Base-by-base conservation (phyloP, 306 rosid species). In the Lathyrus oleraceus region DNA sequence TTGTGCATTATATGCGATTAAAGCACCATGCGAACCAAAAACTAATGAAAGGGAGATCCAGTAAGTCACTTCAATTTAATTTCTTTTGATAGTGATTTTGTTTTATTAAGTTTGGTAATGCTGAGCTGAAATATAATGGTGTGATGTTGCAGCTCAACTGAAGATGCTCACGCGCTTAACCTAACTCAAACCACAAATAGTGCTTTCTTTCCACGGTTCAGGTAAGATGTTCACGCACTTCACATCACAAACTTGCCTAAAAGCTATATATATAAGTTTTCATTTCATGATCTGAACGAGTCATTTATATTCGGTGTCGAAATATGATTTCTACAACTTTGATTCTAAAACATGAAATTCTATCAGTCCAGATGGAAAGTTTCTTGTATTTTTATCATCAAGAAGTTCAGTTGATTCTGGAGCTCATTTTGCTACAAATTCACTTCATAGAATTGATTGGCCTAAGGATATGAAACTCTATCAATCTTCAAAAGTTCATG, bases 381-480 rank as follows among this genome's bases (percentile, higher is more conserved):
- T 73, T 76, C 97, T 94, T 61, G 77, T 87, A 72, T 90, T 94
- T 86, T 68, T 91, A 77, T 90, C 97, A 38, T 84, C 95, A 81
- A 85, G 76, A 79, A 76, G 82, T 64, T 81, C 95, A 52, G 98
- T 94, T 84, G 91, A 88, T 72, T 84, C 97, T 66, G 98, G 98
- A 48, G 96, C 95, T 28, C 98, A 90, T 78, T 78, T 71, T 69
- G 89, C 95, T 16, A 94, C 98, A 66, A 72, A 94, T 76, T 94
- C 98, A 58, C 92, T 94, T 81, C 96, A 94, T 84, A 88, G 91
- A 85, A 84, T 90, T 77, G 87, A 84, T 67, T 94, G 98, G 98
- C 80, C 92, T 11, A 65, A 67, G 8, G 88, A 90, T 73, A 65
- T 71, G 57, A 59, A 75, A 51, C 61, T 67, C 51, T 51, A 71